Evolutionary conservation across 805 yeast genomes (phyloP).

Genomic region (Clavispora fructus): DNA sequence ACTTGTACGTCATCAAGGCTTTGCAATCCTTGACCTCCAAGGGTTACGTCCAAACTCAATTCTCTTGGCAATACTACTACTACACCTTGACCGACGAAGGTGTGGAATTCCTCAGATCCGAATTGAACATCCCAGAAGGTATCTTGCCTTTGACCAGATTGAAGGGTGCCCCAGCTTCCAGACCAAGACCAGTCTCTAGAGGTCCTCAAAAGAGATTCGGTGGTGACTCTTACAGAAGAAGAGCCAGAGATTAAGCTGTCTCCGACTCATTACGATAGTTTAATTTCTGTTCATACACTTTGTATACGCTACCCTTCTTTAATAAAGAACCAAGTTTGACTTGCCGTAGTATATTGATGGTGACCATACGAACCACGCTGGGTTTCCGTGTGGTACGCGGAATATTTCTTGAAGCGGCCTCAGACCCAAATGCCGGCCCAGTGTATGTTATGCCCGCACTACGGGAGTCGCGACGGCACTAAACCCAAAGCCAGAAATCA

Average conservation of each 20-base stretch:
- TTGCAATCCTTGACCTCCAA: conserved; percentile 97
- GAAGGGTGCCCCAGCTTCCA: conserved; percentile 86
- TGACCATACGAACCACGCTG: too few relatives aligned
- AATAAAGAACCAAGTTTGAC: conserved; percentile 11
- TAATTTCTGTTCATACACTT: conserved; percentile 7
- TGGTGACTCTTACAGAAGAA: conserved; percentile 55
- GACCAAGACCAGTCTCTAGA: conserved; percentile 44
- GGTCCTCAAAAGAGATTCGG: conserved; percentile 40
- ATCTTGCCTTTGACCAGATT: conserved; percentile 97
- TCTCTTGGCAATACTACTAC: conserved; percentile 99
- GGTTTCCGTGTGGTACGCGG: too few relatives aligned
- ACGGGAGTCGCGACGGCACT: too few relatives aligned
- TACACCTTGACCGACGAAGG: conserved; percentile 99
- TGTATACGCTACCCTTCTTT: conserved; percentile 14
- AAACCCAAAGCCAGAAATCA: too few relatives aligned
- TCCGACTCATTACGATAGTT: conserved; percentile 5
- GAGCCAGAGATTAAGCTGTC: conserved; percentile 45
- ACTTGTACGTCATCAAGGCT: conserved; percentile 97
- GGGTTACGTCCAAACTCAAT: conserved; percentile 99
- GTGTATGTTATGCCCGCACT: too few relatives aligned
- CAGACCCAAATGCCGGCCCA: too few relatives aligned
- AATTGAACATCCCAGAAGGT: conserved; percentile 98
- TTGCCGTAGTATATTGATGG: not conserved
- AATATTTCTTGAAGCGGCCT: too few relatives aligned
- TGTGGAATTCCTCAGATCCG: conserved; percentile 95